Percentiles rank a stretch among this genome's conserved stretches.
phyloP scores from a whole-genome alignment of 202 grass and related monocot species.

The Schoenoplectus tabernaemontani region DNA sequence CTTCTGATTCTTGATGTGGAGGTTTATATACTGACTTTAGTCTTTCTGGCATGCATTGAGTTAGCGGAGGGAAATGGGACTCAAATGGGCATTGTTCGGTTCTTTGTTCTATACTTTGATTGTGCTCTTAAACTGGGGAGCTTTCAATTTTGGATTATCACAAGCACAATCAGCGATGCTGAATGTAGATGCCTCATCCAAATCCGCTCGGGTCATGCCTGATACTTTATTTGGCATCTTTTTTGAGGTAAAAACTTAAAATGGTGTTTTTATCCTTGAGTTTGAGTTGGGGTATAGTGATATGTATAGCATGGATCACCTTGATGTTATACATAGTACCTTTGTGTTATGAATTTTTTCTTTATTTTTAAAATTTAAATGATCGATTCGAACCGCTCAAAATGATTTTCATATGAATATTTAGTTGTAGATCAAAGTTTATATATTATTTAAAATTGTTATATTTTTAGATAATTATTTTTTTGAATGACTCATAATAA shows the following conservation, averaged over 20 bases:
- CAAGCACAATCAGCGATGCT: constrained; percentile 44
- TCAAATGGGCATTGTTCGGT: constrained; percentile 11
- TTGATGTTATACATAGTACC: too few relatives aligned
- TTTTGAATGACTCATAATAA: too few relatives aligned
- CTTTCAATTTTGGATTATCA: constrained; percentile 27
- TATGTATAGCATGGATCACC: too few relatives aligned
- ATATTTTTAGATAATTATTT: too few relatives aligned
- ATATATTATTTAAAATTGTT: too few relatives aligned
- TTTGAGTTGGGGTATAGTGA: too few relatives aligned
- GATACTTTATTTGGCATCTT: constrained; percentile 87
- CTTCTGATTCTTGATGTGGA: constrained; percentile 11
- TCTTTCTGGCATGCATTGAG: constrained; percentile 18
- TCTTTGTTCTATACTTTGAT: constrained; percentile 21
- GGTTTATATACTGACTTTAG: constrained; percentile 12
- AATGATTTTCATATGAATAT: too few relatives aligned
- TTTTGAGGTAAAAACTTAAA: constrained; percentile 61
- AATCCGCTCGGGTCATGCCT: constrained; percentile 47
- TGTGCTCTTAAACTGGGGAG: constrained; percentile 27
- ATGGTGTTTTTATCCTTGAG: too few relatives aligned
- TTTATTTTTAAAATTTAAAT: too few relatives aligned
- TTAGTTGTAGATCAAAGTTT: too few relatives aligned
- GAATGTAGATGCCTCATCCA: constrained; percentile 54
- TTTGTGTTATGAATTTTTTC: too few relatives aligned
- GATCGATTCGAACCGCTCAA: too few relatives aligned
- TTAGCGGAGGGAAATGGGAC: constrained; percentile 34